Conservation (phyloP, 352 stramenopile species). For the Phytophthora megakarya region DNA sequence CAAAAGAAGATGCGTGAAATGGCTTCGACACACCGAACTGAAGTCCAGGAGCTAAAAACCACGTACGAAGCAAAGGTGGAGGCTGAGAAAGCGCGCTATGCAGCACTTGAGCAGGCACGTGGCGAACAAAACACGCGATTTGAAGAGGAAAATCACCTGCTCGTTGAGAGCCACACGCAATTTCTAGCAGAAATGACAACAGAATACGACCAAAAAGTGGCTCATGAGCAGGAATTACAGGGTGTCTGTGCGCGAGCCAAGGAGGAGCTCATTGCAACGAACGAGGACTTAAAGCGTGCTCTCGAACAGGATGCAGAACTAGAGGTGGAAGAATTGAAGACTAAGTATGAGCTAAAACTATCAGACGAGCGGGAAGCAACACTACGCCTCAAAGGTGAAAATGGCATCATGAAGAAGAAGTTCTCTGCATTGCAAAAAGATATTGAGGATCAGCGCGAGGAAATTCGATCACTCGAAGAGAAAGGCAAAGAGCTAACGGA, state of each 20-base stretch:
- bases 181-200: constrained; percentile 93
- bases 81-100: constrained; percentile 89
- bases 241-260: constrained; percentile 62
- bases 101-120: constrained; percentile 77
- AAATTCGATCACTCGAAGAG: constrained; percentile 91
- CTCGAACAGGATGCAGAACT: constrained; percentile 95
- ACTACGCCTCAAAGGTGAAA: constrained; percentile 94
- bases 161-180: constrained; percentile 80
- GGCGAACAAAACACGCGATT: constrained; percentile 73
- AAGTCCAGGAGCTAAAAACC: constrained; percentile 91
- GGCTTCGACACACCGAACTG: constrained; percentile 85
- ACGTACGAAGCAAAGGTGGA: constrained; percentile 93
- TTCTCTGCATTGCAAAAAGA: constrained; percentile 93
- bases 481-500: constrained; percentile 93
- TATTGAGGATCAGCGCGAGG: constrained; percentile 95
- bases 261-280: constrained; percentile 80
- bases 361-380: constrained; percentile 90
- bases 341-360: constrained; percentile 92
- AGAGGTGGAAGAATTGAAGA: constrained; percentile 93
- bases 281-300: constrained; percentile 90
- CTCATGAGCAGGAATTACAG: constrained; percentile 83
- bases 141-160: constrained; percentile 77
- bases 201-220: constrained; percentile 92
- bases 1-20: constrained; percentile 92
- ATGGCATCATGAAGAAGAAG: constrained; percentile 97